Conservation (phyloP, 2,329 filamentous ascomycete species). For the Venturia effusa region DNA sequence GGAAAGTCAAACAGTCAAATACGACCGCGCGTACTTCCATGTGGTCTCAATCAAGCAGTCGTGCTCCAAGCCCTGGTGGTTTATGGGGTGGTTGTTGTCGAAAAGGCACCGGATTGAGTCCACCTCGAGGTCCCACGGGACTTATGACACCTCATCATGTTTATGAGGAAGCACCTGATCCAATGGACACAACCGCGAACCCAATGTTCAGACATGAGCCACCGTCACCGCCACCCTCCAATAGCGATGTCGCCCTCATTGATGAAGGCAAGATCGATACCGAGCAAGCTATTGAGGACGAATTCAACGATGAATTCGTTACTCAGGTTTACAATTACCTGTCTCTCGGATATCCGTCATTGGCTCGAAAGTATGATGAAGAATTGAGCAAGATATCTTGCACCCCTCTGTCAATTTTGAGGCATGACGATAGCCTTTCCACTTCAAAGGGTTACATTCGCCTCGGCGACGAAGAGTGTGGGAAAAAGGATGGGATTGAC, state of each 20-base stretch:
- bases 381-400: slow-evolving; percentile 75
- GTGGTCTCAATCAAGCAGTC: slow-evolving; percentile 25
- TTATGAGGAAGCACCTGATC: slow-evolving; percentile 27
- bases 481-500: slow-evolving; percentile 39
- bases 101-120: slow-evolving; percentile 25
- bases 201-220: slow-evolving; percentile 18
- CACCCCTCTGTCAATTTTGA: slow-evolving; percentile 57
- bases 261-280: slow-evolving; percentile 28
- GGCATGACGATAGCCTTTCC: slow-evolving; percentile 56
- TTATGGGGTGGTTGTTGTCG: slow-evolving; percentile 69
- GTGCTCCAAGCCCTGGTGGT: slow-evolving; percentile 46
- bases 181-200: slow-evolving; percentile 24
- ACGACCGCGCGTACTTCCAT: slow-evolving; percentile 13
- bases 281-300: slow-evolving; percentile 31
- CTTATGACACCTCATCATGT: slow-evolving; percentile 38
- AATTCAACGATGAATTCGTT: slow-evolving; percentile 76
- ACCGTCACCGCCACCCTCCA: slow-evolving; percentile 27
- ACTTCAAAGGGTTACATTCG: slow-evolving; percentile 63
- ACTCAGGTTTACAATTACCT: slow-evolving; percentile 97
- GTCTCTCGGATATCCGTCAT: slow-evolving; percentile 79
- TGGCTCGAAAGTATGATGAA: slow-evolving; percentile 71
- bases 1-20: slow-evolving; percentile 43
- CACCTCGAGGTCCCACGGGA: slow-evolving; percentile 33
- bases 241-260: slow-evolving; percentile 30
- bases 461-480: slow-evolving; percentile 35